Evolutionary conservation across 148 eudicot species (phyloP).

Genomic region (Vaccinium myrtillus): DNA sequence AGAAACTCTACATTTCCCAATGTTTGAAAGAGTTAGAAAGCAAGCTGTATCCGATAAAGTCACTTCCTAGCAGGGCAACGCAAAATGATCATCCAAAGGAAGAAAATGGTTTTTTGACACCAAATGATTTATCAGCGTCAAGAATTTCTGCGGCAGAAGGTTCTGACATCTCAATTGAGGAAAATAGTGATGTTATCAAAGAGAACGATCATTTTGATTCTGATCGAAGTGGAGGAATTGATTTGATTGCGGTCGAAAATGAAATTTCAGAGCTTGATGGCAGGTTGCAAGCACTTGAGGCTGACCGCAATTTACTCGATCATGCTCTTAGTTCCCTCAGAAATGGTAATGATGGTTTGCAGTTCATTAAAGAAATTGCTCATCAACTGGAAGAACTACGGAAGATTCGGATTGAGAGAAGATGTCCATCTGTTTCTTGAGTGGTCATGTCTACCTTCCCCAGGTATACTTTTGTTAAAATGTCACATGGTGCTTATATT

Average conservation of each 20-base stretch:
- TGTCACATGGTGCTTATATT: not conserved
- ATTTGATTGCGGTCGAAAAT: constrained; percentile 20
- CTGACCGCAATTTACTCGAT: constrained; percentile 30
- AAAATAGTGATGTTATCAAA: constrained; percentile 10
- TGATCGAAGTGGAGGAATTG: constrained; percentile 8
- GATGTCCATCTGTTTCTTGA: constrained; percentile 24
- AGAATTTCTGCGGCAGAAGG: constrained; percentile 1
- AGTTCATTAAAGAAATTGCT: constrained; percentile 33
- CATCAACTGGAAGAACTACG: constrained; percentile 33
- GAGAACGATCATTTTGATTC: constrained; percentile 14
- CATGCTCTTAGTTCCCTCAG: constrained; percentile 27
- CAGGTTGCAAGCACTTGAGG: constrained; percentile 37
- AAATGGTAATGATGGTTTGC: constrained; percentile 33
- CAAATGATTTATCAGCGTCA: constrained; percentile 14
- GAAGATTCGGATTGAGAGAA: constrained; percentile 25
- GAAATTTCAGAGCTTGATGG: constrained; percentile 32
- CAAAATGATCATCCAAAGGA: constrained; percentile 12
- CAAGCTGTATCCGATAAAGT: constrained; percentile 17
- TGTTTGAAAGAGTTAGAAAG: constrained; percentile 33
- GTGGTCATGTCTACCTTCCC: not conserved
- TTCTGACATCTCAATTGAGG: constrained; percentile 15
- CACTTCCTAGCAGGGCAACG: not conserved
- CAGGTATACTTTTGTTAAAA: constrained; percentile 23
- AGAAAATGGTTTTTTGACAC: constrained; percentile 14
- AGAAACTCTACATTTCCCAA: constrained; percentile 29